Evolutionary conservation across 441 rosid genomes (phyloP), one percentile per base, ranked within the genome.

Genomic region (Breynia disticha): DNA sequence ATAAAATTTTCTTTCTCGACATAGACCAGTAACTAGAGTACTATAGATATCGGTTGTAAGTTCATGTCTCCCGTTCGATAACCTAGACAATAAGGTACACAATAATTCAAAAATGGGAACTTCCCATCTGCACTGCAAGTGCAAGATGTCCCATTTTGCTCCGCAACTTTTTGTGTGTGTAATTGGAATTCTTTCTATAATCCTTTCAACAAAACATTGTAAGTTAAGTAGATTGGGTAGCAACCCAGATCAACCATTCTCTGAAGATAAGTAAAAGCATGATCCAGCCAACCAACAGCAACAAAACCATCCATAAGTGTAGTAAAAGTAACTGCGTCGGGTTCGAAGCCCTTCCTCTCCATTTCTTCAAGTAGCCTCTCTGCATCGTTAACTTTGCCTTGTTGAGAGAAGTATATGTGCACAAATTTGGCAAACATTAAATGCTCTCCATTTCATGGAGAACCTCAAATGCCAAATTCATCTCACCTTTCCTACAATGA

Each of bases 281-380:
- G 67, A 57, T 80, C 78, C 46, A 83, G 57, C 65, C 68, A 69
- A 54, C 78, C 84, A 42, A 76, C 71, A 66, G 51, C 60, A 41
- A 76, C 81, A 24, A 74, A 76, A 58, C 84, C 90, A 63, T 78
- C 76, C 24, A 83, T 80, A 41, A 76, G 72, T 44, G 75, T 67
- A 19, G 81, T 78, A 68, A 52, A 83, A 35, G 76, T 64, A 24
- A 83, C 68, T 38, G 55, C 69, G 60, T 83, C 82, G 46, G 84
- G 79, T 22, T 48, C 57, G 52, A 76, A 46, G 55, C 75, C 75
- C 61, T 75, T 76, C 47, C 48, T 46, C 57, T 60, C 56, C 86
- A 83, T 78, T 64, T 78, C 82, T 46, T 66, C 71, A 18, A 80
- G 72, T 48, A 83, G 57, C 57, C 59, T 68, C 61, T 71, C 82